Base-by-base conservation (phyloP, 192 early-diverging fungal genomes). In the Rhizophagus clarus region DNA sequence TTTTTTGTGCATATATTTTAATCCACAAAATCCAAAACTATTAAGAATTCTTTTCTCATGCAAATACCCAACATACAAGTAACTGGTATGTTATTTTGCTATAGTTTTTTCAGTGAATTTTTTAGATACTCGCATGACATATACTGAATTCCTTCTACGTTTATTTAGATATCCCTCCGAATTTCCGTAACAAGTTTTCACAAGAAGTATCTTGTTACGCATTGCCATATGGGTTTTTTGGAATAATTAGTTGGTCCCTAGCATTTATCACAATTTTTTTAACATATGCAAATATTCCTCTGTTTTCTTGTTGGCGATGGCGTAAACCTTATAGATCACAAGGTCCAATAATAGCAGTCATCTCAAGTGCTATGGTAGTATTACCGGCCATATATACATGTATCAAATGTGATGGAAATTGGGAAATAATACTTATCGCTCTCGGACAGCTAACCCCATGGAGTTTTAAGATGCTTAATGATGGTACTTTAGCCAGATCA, bases 151-250 rank as follows among this genome's bases (percentile, higher is more conserved):
- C 32, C 32, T 32, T 32, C 32, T 32, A 3, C 32, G 3, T 32
- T 32, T 32, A 32, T 32, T 32, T 32, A 32, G 32, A 3, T 32
- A 32, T 32, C 32, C 32, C 32, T 1, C 32, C 32, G 3, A 2
- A 32, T 32, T 32, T 32, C 3, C 32, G 32, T 32, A 32, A 49
- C 47, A 49, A 49, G 1, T 12, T 49, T 12, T 14, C 2, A 49
- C 47, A 61, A 31, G 20, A 62, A 22, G 20, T n/a, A 20, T 29
- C 31, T 8, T 60, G 74, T 28, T 76, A 76, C 61, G 60, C 56
- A 34, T 62, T 76, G n/a, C 74, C 74, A 34, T 76, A 76, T 62
- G 74, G 74, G 37, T 15, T 32, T 6, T 76, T 61, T 12, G 74
- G 74, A 34, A 34, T 62, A 31, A 26, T 34, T 2, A 12, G 60